Evolutionary conservation across 2,329 filamentous ascomycete genomes (phyloP).

Genomic region (Hypoxylon sp.): DNA sequence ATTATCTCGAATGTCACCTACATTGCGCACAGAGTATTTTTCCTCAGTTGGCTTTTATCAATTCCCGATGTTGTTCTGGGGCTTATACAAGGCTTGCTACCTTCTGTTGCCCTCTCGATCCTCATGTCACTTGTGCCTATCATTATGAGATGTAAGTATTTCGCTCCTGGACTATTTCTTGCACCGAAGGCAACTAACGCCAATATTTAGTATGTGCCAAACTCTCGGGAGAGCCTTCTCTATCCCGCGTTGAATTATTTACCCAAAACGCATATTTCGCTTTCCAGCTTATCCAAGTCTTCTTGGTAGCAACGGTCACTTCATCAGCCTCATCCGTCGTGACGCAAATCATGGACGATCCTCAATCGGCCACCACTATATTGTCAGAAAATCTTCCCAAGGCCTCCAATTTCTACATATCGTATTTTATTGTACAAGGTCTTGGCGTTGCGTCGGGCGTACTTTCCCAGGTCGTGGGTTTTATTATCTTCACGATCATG

Average conservation of each 20-base stretch:
- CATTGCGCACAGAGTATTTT: slow-evolving; percentile 73
- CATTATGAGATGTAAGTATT: slow-evolving; percentile 78
- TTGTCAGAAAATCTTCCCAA: slow-evolving; percentile 83
- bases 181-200: slow-evolving; percentile 33
- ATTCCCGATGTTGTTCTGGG: slow-evolving; percentile 82
- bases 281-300: slow-evolving; percentile 93
- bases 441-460: slow-evolving; percentile 82
- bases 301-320: slow-evolving; percentile 86
- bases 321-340: slow-evolving; percentile 83
- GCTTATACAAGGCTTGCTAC: slow-evolving; percentile 87
- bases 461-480: slow-evolving; percentile 78
- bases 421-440: slow-evolving; percentile 94
- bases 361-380: slow-evolving; percentile 72
- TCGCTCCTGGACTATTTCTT: background rate
- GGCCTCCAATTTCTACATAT: slow-evolving; percentile 94
- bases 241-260: slow-evolving; percentile 85
- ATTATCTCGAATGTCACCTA: slow-evolving; percentile 86
- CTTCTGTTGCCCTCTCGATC: slow-evolving; percentile 81
- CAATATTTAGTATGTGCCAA: slow-evolving; percentile 76
- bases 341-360: slow-evolving; percentile 73
- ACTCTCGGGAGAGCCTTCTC: slow-evolving; percentile 83
- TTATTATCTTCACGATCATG: slow-evolving; percentile 80
- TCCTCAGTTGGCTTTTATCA: slow-evolving; percentile 78
- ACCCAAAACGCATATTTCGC: slow-evolving; percentile 93
- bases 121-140: slow-evolving; percentile 90